A percentile compares a stretch with the other conserved stretches of the same genome.
Evolutionary conservation across 2,329 filamentous ascomycete genomes (phyloP).

Genomic region (Alternaria triticina): DNA sequence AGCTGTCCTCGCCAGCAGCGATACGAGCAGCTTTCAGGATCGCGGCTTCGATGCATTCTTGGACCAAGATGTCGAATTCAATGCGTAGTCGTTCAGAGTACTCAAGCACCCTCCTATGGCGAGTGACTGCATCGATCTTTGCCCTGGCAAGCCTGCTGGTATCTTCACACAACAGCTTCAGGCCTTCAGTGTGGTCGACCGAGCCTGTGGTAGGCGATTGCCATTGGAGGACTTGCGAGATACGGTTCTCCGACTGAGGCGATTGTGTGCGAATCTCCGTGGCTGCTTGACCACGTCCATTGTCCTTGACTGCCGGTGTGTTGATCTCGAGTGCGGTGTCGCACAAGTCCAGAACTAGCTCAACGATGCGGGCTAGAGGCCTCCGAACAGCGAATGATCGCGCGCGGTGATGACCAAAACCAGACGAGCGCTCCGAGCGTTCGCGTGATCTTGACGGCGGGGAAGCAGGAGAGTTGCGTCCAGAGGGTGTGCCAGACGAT

Average conservation of each 20-base stretch:
- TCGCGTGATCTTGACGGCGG: constrained; percentile 71
- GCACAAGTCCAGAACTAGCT: constrained; percentile 91
- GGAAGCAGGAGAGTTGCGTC: constrained; percentile 72
- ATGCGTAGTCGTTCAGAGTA: constrained; percentile 95
- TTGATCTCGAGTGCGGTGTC: constrained; percentile 96
- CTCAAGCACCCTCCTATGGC: constrained; percentile 90
- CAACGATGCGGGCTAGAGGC: constrained; percentile 90
- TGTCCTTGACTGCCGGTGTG: constrained; percentile 89
- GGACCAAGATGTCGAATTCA: constrained; percentile 89
- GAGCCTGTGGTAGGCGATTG: constrained; percentile 92
- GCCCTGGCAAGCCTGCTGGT: constrained; percentile 82
- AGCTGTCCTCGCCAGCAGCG: constrained; percentile 81
- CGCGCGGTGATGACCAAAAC: constrained; percentile 78
- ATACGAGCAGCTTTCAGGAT: constrained; percentile 88
- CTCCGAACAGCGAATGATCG: constrained; percentile 90
- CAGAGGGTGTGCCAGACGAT: constrained; percentile 72
- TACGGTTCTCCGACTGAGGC: constrained; percentile 92
- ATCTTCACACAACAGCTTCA: constrained; percentile 86
- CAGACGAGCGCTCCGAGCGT: constrained; percentile 69
- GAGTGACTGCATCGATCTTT: constrained; percentile 92
- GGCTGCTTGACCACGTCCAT: constrained; percentile 64
- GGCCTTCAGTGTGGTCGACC: constrained; percentile 88
- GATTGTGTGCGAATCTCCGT: constrained; percentile 91
- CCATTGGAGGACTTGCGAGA: constrained; percentile 95
- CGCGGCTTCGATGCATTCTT: constrained; percentile 93